Conservation (phyloP, 805 yeast species). For the Clavispora santaluciae region DNA sequence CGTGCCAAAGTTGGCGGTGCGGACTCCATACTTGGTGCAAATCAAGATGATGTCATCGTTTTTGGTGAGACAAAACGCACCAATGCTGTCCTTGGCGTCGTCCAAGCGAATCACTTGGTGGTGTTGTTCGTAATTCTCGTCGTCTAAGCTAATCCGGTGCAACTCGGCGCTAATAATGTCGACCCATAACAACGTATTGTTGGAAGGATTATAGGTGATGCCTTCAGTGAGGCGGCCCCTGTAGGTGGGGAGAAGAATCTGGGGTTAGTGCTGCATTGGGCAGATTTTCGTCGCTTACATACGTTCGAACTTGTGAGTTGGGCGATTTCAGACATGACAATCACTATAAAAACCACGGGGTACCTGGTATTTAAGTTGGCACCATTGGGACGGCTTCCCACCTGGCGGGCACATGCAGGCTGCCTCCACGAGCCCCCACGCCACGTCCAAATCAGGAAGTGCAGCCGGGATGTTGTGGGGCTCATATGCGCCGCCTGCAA, state of each 20-base stretch:
- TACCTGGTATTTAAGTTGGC: no score
- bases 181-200: slow-evolving; percentile 48
- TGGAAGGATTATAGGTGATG: slow-evolving; percentile 53
- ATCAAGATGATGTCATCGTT: slow-evolving; percentile 47
- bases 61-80: slow-evolving; percentile 66
- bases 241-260: slow-evolving; percentile 21
- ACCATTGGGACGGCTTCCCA: no score
- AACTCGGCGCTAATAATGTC: slow-evolving; percentile 41
- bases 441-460: background rate
- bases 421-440: background rate
- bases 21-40: slow-evolving; percentile 66
- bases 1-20: slow-evolving; percentile 43
- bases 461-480: no score
- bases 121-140: slow-evolving; percentile 11
- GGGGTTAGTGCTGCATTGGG: slow-evolving; percentile 6
- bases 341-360: no score
- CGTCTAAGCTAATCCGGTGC: slow-evolving; percentile 28
- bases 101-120: slow-evolving; percentile 39
- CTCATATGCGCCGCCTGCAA: no score
- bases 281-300: slow-evolving; percentile 1
- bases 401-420: background rate
- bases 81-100: slow-evolving; percentile 45
- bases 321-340: background rate
- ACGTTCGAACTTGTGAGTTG: slow-evolving; percentile 7
- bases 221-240: slow-evolving; percentile 61